Conservation (phyloP, 2,329 filamentous ascomycete species). For the Emergomyces pasteurianus region DNA sequence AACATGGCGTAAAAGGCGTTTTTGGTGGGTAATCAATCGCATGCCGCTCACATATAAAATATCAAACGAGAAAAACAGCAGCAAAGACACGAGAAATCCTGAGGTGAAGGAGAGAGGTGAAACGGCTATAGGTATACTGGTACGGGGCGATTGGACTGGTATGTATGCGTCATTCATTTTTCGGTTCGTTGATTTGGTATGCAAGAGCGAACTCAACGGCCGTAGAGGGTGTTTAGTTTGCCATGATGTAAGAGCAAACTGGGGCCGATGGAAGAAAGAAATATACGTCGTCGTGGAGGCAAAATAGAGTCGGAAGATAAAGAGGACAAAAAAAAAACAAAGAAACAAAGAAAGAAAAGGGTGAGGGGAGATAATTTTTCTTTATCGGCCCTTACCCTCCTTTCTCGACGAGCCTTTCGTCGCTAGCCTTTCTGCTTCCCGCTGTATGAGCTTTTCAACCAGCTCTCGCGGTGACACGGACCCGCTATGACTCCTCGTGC, state of each 20-base stretch:
- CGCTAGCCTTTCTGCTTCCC: constrained; percentile 20
- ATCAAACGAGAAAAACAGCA: not conserved
- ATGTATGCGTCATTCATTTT: not conserved
- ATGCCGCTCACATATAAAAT: not conserved
- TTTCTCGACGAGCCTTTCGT: constrained; percentile 18
- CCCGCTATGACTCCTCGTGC: constrained; percentile 12
- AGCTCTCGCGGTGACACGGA: constrained; percentile 20
- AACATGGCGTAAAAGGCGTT: constrained; percentile 1
- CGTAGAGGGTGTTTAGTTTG: not conserved
- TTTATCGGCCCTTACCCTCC: constrained; percentile 14
- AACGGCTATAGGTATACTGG: too few relatives aligned
- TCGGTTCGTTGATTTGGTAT: not conserved
- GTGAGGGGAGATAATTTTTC: too few relatives aligned
- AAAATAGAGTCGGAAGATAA: not conserved
- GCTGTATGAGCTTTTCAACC: constrained; percentile 23
- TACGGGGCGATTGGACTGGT: not conserved
- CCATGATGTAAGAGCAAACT: not conserved
- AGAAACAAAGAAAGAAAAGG: too few relatives aligned
- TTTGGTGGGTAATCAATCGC: too few relatives aligned
- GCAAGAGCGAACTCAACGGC: not conserved
- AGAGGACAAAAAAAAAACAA: not conserved
- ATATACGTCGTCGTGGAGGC: not conserved
- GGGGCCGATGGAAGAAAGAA: not conserved
- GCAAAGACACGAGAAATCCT: not conserved
- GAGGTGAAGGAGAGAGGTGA: too few relatives aligned